A percentile compares a stretch with the other conserved stretches of the same genome.
phyloP scores from a whole-genome alignment of 345 rosid genomes.

The Eutrema yunnanense region DNA sequence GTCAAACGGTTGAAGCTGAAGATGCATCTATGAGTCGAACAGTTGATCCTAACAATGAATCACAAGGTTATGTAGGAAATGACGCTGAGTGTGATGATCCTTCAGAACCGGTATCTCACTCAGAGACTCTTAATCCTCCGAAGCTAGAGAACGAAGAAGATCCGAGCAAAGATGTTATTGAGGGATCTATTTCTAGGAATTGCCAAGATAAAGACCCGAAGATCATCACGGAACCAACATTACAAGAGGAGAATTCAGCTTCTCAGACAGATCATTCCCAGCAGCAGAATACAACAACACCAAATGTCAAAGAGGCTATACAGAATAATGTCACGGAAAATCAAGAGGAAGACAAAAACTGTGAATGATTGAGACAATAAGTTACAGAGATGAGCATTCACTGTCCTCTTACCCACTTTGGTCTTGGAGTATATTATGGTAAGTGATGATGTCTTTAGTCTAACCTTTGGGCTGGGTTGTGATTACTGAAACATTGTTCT shows the following conservation, averaged over 20 bases:
- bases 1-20: slow-evolving; percentile 9
- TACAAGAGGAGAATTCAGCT: slow-evolving; percentile 10
- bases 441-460: slow-evolving; percentile 1
- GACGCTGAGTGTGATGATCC: not conserved
- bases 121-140: slow-evolving; percentile 12
- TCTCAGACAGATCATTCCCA: slow-evolving; percentile 16
- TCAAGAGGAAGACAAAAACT: slow-evolving; percentile 7
- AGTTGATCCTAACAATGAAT: slow-evolving; percentile 4
- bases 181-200: not conserved
- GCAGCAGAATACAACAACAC: not conserved
- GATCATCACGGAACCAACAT: slow-evolving; percentile 1
- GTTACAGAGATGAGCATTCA: not conserved
- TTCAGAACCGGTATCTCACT: slow-evolving; percentile 7
- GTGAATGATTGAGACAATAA: not conserved
- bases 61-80: not conserved
- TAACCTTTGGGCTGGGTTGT: not conserved
- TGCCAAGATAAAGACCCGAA: not conserved
- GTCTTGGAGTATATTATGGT: slow-evolving; percentile 15
- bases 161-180: not conserved
- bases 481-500: not conserved
- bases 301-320: not conserved
- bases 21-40: slow-evolving; percentile 13
- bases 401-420: not conserved
- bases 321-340: slow-evolving; percentile 1
- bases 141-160: slow-evolving; percentile 11